Conservation (phyloP, 345 rosid species). For the Crucihimalaya himalaica region DNA sequence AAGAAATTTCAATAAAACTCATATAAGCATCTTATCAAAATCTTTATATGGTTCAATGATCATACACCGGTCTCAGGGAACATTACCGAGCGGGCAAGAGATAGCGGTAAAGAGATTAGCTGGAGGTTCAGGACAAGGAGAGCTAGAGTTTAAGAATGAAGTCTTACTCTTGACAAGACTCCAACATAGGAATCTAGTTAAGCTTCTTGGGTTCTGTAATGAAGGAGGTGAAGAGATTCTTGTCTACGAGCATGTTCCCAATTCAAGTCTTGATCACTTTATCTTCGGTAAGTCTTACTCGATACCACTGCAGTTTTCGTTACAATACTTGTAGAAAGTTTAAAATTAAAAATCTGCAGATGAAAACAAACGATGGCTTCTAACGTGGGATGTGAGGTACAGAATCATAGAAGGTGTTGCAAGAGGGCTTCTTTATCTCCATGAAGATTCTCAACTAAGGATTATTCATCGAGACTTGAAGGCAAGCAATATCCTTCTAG, state of each 20-base stretch:
- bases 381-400: slow-evolving; percentile 36
- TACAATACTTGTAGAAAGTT: too few relatives aligned
- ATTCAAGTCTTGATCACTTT: slow-evolving; percentile 52
- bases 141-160: slow-evolving; percentile 55
- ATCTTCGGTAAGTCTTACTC: slow-evolving; percentile 45
- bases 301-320: background rate
- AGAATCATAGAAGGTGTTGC: slow-evolving; percentile 45
- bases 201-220: slow-evolving; percentile 56
- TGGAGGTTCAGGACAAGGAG: slow-evolving; percentile 53
- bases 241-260: slow-evolving; percentile 55
- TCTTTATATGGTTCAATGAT: background rate
- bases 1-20: background rate
- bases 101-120: slow-evolving; percentile 57
- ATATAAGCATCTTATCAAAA: background rate
- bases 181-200: slow-evolving; percentile 62
- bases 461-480: slow-evolving; percentile 44
- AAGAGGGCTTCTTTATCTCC: slow-evolving; percentile 44
- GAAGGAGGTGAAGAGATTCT: slow-evolving; percentile 50
- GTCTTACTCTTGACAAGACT: slow-evolving; percentile 53
- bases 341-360: too few relatives aligned
- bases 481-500: slow-evolving; percentile 42
- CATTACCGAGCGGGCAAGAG: slow-evolving; percentile 43
- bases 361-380: slow-evolving; percentile 25
- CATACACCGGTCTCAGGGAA: slow-evolving; percentile 43
- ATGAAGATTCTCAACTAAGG: slow-evolving; percentile 39